phyloP scores from a whole-genome alignment of 306 rosid genomes.

The Corylus avellana region DNA sequence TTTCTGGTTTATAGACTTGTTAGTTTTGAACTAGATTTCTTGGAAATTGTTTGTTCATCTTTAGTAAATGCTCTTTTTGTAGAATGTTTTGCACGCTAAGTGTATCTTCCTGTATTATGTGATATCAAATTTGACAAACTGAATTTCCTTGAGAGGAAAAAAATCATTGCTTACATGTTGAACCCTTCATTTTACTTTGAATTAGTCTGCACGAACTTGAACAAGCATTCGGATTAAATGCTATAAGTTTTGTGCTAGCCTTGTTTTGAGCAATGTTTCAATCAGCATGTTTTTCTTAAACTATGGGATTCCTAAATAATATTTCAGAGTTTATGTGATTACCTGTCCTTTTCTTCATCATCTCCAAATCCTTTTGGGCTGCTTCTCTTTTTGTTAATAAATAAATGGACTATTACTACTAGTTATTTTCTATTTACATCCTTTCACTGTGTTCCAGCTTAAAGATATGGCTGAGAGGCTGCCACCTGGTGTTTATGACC shows the following conservation, averaged over 20 bases:
- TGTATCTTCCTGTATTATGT: not conserved
- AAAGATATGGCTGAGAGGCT: constrained; percentile 92
- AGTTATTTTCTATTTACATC: constrained; percentile 15
- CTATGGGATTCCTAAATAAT: not conserved
- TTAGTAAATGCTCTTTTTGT: constrained; percentile 12
- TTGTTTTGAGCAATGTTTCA: not conserved
- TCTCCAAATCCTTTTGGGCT: not conserved
- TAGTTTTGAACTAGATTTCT: constrained; percentile 23
- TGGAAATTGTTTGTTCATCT: constrained; percentile 17
- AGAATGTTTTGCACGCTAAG: not conserved
- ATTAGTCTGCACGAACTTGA: not conserved
- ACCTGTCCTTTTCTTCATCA: not conserved
- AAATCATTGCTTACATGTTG: not conserved
- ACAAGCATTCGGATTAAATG: not conserved
- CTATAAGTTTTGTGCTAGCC: not conserved
- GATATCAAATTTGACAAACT: not conserved
- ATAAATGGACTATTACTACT: not conserved
- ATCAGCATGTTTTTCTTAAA: not conserved
- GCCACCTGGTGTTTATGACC: constrained; percentile 76
- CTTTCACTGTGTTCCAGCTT: constrained; percentile 55
- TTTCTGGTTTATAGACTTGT: constrained; percentile 27
- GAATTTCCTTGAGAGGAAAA: not conserved
- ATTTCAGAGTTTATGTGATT: not conserved
- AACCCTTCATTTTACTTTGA: not conserved
- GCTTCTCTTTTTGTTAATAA: not conserved